These are phyloP conservation scores for Fusarium penzigii DNA, from an alignment of 2,329 filamentous ascomycete genomes.

Conservation along the genomic window DNA sequence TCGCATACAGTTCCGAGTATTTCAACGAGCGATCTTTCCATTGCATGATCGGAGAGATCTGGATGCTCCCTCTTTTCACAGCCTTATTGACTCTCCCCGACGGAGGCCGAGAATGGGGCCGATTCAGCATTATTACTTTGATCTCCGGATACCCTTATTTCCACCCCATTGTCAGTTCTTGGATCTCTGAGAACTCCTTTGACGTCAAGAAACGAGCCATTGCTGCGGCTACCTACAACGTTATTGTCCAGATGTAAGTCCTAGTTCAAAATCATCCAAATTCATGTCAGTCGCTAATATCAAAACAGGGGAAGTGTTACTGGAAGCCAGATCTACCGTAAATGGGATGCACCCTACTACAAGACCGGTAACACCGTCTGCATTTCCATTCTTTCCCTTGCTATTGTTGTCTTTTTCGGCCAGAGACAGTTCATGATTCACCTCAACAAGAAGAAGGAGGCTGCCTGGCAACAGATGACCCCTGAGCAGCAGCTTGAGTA, in stretches of 20 bases:
- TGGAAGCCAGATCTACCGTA: slow-evolving; percentile 50
- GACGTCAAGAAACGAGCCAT: slow-evolving; percentile 52
- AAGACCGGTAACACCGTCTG: slow-evolving; percentile 58
- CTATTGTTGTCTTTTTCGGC: slow-evolving; percentile 50
- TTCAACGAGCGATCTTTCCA: slow-evolving; percentile 57
- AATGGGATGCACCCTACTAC: slow-evolving; percentile 56
- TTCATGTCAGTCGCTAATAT: not conserved
- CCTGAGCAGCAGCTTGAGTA: slow-evolving; percentile 46
- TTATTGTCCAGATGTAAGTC: slow-evolving; percentile 45
- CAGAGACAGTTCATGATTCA: slow-evolving; percentile 46
- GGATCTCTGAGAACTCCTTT: slow-evolving; percentile 51
- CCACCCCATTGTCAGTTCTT: slow-evolving; percentile 54
- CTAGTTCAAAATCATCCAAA: not conserved
- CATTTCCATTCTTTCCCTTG: slow-evolving; percentile 51
- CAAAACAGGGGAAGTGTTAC: slow-evolving; percentile 40
- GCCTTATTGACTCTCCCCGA: slow-evolving; percentile 51
- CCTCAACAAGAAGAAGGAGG: slow-evolving; percentile 51
- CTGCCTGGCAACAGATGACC: slow-evolving; percentile 47
- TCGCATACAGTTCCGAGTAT: slow-evolving; percentile 55
- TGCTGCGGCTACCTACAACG: slow-evolving; percentile 49
- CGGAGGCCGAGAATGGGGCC: slow-evolving; percentile 50
- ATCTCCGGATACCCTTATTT: slow-evolving; percentile 59
- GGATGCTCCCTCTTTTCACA: slow-evolving; percentile 53
- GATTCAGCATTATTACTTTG: slow-evolving; percentile 53
- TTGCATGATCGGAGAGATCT: slow-evolving; percentile 53